phyloP scores from a whole-genome alignment of 129 eudicot species.

The Tagetes erecta region DNA sequence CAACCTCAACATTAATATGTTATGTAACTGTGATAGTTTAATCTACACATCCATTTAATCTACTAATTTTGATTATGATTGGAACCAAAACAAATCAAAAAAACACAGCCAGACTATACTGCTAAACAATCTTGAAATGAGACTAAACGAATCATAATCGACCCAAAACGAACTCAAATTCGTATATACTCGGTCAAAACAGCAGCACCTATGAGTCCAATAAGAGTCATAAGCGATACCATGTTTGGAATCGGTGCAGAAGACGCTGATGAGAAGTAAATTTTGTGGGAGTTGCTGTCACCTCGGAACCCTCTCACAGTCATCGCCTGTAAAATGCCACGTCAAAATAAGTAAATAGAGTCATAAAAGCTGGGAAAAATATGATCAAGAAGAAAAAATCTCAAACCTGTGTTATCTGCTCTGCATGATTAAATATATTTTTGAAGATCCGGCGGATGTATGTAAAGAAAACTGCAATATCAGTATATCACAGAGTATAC shows the following conservation, averaged over 20 bases:
- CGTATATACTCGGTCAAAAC: conserved; percentile 41
- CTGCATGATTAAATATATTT: conserved; percentile 80
- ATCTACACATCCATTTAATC: not conserved
- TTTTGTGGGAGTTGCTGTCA: conserved; percentile 68
- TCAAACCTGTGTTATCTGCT: conserved; percentile 85
- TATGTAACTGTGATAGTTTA: not conserved
- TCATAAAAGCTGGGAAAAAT: not conserved
- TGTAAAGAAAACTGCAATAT: conserved; percentile 78
- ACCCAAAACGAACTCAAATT: conserved; percentile 19
- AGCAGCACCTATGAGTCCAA: conserved; percentile 68
- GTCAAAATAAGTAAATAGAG: not conserved
- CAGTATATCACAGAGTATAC: conserved; percentile 26
- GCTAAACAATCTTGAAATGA: not conserved
- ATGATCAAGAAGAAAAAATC: not conserved
- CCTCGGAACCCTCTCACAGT: conserved; percentile 92
- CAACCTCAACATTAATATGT: no score
- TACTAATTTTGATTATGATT: no score
- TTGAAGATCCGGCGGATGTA: conserved; percentile 79
- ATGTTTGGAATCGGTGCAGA: conserved; percentile 52
- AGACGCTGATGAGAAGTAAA: conserved; percentile 67
- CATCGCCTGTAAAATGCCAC: conserved; percentile 71
- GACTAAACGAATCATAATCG: not conserved
- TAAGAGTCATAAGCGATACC: conserved; percentile 50
- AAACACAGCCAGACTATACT: not conserved
- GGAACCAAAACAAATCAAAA: not conserved